Percentiles rank a stretch among this genome's conserved stretches.
Evolutionary conservation across 768 basidiomycete species (phyloP).

Genomic region (Naganishia randhawae): DNA sequence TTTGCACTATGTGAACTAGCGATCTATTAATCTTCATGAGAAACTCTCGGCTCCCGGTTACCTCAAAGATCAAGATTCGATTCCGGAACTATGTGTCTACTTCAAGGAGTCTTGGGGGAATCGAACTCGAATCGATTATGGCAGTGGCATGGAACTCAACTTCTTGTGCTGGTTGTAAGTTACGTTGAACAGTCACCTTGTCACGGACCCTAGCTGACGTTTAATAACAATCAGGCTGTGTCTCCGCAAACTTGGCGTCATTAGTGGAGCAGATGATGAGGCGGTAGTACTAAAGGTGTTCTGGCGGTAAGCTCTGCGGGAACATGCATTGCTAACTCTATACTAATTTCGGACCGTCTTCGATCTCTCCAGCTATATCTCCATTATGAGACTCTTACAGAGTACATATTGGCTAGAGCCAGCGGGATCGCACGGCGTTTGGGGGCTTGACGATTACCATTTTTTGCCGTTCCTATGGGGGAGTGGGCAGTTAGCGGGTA

Average conservation of each 20-base stretch:
- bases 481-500: conserved; percentile 45
- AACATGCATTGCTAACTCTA: background rate
- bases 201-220: too few relatives aligned
- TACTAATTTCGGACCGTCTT: too few relatives aligned
- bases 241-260: conserved; percentile 65
- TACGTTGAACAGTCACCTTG: background rate
- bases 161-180: conserved; percentile 94
- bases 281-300: conserved; percentile 79
- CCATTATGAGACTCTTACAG: conserved; percentile 58
- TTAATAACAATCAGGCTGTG: conserved; percentile 61
- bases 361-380: conserved; percentile 48
- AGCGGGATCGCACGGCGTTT: conserved; percentile 95
- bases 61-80: background rate
- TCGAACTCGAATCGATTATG: conserved; percentile 87
- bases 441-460: conserved; percentile 97
- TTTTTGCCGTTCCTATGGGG: conserved; percentile 73
- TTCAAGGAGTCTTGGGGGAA: conserved; percentile 89
- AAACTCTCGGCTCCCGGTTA: background rate
- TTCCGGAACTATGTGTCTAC: conserved; percentile 60
- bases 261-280: conserved; percentile 63
- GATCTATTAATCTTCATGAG: background rate
- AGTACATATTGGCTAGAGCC: conserved; percentile 79
- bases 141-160: conserved; percentile 99
- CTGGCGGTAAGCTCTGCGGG: conserved; percentile 66
- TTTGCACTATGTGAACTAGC: background rate